A percentile compares a stretch with the other conserved stretches of the same genome.
These are phyloP conservation scores for Patellifolia procumbens DNA, from an alignment of 179 eudicot genomes.

Conservation along the genomic window DNA sequence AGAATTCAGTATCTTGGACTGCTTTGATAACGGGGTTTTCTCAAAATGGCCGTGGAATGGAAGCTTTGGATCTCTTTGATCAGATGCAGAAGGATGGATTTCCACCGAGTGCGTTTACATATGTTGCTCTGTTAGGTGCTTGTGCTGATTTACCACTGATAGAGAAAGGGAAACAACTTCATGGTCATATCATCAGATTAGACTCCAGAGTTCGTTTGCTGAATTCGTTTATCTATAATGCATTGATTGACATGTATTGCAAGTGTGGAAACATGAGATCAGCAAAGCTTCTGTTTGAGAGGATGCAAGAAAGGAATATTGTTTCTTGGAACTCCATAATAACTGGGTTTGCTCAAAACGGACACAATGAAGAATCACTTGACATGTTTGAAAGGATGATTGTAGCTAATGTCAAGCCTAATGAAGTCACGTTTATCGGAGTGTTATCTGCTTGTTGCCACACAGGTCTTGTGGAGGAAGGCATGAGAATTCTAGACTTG, in stretches of 20 bases:
- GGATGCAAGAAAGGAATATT: conserved; percentile 48
- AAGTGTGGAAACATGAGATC: conserved; percentile 70
- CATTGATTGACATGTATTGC: conserved; percentile 71
- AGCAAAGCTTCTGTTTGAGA: conserved; percentile 47
- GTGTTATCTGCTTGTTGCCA: conserved; percentile 70
- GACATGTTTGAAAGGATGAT: conserved; percentile 51
- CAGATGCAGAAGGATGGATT: conserved; percentile 58
- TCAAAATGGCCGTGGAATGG: conserved; percentile 48
- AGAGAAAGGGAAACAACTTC: conserved; percentile 69
- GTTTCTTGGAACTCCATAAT: conserved; percentile 72
- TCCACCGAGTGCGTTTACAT: conserved; percentile 50
- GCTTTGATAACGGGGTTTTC: conserved; percentile 65
- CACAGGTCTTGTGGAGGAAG: conserved; percentile 52
- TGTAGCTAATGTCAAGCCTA: conserved; percentile 44
- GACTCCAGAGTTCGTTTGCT: conserved; percentile 15
- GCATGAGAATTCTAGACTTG: conserved; percentile 38
- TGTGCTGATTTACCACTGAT: conserved; percentile 65
- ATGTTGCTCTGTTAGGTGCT: conserved; percentile 59
- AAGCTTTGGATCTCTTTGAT: conserved; percentile 48
- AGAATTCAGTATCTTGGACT: conserved; percentile 70
- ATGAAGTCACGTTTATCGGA: conserved; percentile 63
- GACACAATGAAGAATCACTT: conserved; percentile 50
- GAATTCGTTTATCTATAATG: conserved; percentile 55
- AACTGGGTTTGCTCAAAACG: conserved; percentile 70
- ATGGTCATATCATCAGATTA: conserved; percentile 47